Conservation (phyloP, 192 early-diverging fungal genomes). For the Linnemannia elongata region DNA sequence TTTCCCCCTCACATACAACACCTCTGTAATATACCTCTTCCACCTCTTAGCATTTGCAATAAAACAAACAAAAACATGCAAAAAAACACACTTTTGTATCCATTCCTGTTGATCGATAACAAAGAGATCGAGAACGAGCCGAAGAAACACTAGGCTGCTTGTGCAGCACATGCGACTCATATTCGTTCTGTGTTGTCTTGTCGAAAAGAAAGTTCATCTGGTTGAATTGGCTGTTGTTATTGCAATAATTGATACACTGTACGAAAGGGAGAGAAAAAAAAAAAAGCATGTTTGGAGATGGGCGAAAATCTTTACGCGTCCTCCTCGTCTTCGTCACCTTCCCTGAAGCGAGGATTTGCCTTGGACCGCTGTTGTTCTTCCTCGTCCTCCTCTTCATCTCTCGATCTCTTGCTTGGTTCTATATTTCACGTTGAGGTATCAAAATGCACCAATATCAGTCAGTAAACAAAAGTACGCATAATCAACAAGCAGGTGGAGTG, state of each 20-base stretch:
- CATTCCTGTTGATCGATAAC: not conserved
- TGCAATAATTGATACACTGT: not conserved
- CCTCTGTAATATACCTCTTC: not conserved
- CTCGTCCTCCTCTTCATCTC: constrained; percentile 50
- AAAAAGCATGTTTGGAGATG: not conserved
- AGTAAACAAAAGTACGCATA: not conserved
- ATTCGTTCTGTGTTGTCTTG: not conserved
- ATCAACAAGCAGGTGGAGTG: not conserved
- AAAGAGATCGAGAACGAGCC: not conserved
- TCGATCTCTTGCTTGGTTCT: constrained; percentile 37
- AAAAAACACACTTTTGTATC: not conserved
- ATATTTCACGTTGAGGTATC: not conserved
- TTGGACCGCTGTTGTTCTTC: constrained; percentile 45
- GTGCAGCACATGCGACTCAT: not conserved
- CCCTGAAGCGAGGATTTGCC: constrained; percentile 59
- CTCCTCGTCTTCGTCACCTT: constrained; percentile 57
- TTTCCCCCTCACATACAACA: not conserved
- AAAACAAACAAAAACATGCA: not conserved
- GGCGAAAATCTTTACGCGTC: constrained; percentile 33
- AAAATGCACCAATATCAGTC: not conserved
- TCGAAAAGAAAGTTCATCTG: not conserved
- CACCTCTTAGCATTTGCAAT: not conserved
- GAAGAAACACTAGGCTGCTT: not conserved
- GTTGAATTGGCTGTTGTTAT: not conserved
- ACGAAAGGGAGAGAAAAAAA: not conserved